Base-by-base conservation (phyloP, 768 basidiomycete species). In the Boletus fagicola region DNA sequence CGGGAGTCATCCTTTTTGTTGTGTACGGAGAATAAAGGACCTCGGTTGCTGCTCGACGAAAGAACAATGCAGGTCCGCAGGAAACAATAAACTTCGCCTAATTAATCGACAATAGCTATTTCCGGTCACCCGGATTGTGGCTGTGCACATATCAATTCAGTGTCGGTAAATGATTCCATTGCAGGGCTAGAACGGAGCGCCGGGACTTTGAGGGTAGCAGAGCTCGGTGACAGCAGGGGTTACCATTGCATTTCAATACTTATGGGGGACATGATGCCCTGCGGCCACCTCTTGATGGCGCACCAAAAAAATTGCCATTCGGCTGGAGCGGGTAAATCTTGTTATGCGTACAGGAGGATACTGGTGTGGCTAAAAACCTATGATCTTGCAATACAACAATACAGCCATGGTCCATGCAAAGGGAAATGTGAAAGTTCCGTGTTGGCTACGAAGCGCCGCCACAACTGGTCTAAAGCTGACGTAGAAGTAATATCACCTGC, bases 41-140 rank as follows among this genome's bases (percentile, higher is more conserved):
- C 30, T 40, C 20, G 48, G 63, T 69, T 69, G 68, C 60, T 46
- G 58, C 46, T 51, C 64, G n/a, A 56, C 52, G 31, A 46, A 13
- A 60, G 61, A 67, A 70, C 69, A 70, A 70, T 67, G 42, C 13
- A n/a, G n/a, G n/a, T n/a, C n/a, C n/a, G n/a, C n/a, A 22, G n/a
- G 47, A 58, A 62, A 72, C 71, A 72, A 72, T 72, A 68, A 38
- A 51, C 51, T 6, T 53, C 53, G 54, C 60, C 44, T 62, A 62
- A 48, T 52, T 58, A 60, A 40, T 46, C 54, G 20, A 54, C n/a
- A 22, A 46, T 54, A 12, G 31, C 31, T 33, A 33, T 35, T 35
- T 35, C 6, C 35, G 35, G 35, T 15, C 51, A 44, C 16, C 40
- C 40, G 2, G 5, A 1, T 18, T n/a, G 60, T 68, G 60, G 60